Evolutionary conservation across 805 yeast genomes (phyloP).

Genomic region (Kodamaea jinghongensis): DNA sequence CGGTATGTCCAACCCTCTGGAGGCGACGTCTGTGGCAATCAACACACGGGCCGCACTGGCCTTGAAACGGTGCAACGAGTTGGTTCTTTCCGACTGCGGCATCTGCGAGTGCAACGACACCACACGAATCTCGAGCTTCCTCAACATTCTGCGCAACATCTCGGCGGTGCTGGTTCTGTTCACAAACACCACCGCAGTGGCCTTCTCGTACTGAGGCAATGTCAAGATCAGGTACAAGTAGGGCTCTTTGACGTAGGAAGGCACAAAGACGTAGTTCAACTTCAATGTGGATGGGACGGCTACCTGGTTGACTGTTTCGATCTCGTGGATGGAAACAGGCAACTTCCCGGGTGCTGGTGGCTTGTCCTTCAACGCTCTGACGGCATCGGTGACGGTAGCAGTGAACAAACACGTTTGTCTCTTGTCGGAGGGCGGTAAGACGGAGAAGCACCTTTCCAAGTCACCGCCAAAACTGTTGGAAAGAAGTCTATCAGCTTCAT

Average conservation of each 20-base stretch:
- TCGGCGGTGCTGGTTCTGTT: conserved; percentile 92
- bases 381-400: conserved; percentile 94
- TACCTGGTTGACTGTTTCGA: conserved; percentile 67
- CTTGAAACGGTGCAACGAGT: conserved; percentile 86
- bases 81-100: conserved; percentile 90
- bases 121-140: conserved; percentile 71
- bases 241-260: conserved; percentile 88
- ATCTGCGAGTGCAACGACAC: conserved; percentile 92
- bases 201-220: conserved; percentile 57
- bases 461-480: conserved; percentile 83
- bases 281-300: conserved; percentile 75
- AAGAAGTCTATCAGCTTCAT: conserved; percentile 92
- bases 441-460: conserved; percentile 65
- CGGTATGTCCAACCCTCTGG: conserved; percentile 97
- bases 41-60: conserved; percentile 92
- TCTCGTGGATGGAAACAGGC: conserved; percentile 68
- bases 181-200: conserved; percentile 83
- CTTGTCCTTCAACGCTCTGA: conserved; percentile 69
- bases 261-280: conserved; percentile 70
- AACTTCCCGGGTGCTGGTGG: conserved; percentile 54
- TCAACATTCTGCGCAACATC: conserved; percentile 70
- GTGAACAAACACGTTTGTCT: conserved; percentile 92
- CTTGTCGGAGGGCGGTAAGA: conserved; percentile 64
- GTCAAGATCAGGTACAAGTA: conserved; percentile 69
- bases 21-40: conserved; percentile 95